phyloP scores from a whole-genome alignment of 352 stramenopile genomes.

The Phytophthora citricola region DNA sequence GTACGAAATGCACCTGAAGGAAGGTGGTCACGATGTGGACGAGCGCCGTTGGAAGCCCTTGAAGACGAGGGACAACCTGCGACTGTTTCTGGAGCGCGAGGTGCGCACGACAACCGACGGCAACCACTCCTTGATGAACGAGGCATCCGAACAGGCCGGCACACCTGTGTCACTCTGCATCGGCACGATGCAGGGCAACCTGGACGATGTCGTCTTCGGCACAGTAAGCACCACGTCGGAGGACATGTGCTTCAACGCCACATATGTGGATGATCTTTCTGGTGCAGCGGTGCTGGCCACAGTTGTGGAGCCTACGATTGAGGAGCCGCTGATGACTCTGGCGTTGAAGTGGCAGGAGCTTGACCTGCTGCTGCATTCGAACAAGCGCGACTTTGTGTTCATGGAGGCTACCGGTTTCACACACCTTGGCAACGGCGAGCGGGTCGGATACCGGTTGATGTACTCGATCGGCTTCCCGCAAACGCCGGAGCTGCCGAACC shows the following conservation, averaged over 20 bases:
- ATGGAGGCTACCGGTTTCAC: slow-evolving; percentile 48
- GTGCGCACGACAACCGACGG: slow-evolving; percentile 40
- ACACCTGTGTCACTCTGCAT: slow-evolving; percentile 39
- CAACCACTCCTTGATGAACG: slow-evolving; percentile 35
- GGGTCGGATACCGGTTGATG: slow-evolving; percentile 46
- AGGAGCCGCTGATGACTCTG: slow-evolving; percentile 40
- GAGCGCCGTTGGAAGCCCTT: slow-evolving; percentile 53
- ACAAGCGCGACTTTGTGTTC: slow-evolving; percentile 51
- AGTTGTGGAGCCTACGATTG: slow-evolving; percentile 34
- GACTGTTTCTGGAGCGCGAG: slow-evolving; percentile 39
- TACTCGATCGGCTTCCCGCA: slow-evolving; percentile 50
- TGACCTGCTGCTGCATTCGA: slow-evolving; percentile 33
- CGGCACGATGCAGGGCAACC: slow-evolving; percentile 41
- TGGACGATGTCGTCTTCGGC: slow-evolving; percentile 50
- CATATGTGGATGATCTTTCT: slow-evolving; percentile 42
- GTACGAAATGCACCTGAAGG: slow-evolving; percentile 38
- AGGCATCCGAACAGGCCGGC: slow-evolving; percentile 37
- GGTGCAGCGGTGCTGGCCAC: slow-evolving; percentile 32
- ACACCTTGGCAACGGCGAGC: slow-evolving; percentile 37
- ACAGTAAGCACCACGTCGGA: slow-evolving; percentile 36
- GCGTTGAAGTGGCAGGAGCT: slow-evolving; percentile 46
- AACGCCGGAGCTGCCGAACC: slow-evolving; percentile 36
- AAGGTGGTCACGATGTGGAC: slow-evolving; percentile 35
- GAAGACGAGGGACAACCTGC: slow-evolving; percentile 41
- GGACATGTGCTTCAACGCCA: slow-evolving; percentile 44